Percentiles rank a stretch among this genome's conserved stretches.
Evolutionary conservation across 108 stramenopile species (phyloP).

Genomic region (Pseudonitzschia pungens): DNA sequence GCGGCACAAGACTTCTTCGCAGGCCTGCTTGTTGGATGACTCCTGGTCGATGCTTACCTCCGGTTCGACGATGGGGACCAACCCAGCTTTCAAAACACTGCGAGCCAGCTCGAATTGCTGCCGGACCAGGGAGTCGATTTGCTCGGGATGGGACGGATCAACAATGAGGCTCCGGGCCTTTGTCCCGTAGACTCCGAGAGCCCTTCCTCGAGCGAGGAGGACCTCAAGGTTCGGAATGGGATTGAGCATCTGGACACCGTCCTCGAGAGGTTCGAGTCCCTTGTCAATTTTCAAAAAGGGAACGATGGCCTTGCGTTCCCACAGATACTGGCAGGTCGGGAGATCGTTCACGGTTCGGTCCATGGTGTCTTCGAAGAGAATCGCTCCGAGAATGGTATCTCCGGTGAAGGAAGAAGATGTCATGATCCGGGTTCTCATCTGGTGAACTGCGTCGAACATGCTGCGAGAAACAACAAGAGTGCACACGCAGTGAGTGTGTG

Average conservation of each 20-base stretch:
- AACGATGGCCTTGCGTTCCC: constrained; percentile 65
- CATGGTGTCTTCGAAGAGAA: constrained; percentile 84
- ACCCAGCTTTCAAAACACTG: constrained; percentile 51
- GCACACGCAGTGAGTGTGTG: not conserved
- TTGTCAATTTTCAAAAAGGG: constrained; percentile 82
- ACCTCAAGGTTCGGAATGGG: constrained; percentile 61
- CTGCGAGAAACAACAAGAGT: not conserved
- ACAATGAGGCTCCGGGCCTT: constrained; percentile 78
- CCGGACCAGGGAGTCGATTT: constrained; percentile 69
- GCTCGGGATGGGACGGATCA: constrained; percentile 44
- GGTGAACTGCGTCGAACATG: constrained; percentile 76
- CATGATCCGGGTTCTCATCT: constrained; percentile 77
- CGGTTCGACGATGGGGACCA: constrained; percentile 83
- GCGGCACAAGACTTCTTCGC: constrained; percentile 56
- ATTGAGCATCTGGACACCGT: constrained; percentile 82
- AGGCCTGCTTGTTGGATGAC: constrained; percentile 53
- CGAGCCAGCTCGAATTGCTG: constrained; percentile 79
- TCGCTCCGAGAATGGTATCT: constrained; percentile 67
- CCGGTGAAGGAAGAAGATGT: constrained; percentile 62
- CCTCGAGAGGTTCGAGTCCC: constrained; percentile 46
- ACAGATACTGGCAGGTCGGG: constrained; percentile 65
- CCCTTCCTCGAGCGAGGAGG: constrained; percentile 39
- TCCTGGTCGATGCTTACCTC: constrained; percentile 63
- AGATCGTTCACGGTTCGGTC: constrained; percentile 58
- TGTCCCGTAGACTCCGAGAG: constrained; percentile 67